phyloP scores from a whole-genome alignment of 306 rosid species.

The Clitoria ternatea region DNA sequence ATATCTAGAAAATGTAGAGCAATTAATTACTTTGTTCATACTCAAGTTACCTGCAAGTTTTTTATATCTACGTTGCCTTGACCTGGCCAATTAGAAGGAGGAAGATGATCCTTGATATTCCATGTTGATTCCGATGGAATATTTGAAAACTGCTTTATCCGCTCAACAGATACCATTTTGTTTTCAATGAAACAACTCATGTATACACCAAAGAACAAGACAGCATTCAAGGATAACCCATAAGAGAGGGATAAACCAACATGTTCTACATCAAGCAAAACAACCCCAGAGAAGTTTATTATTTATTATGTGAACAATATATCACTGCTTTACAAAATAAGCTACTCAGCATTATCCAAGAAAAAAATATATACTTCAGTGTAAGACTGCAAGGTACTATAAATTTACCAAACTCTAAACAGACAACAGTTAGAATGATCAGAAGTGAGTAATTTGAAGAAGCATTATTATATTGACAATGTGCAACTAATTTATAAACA shows the following conservation, averaged over 20 bases:
- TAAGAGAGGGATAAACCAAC: constrained; percentile 86
- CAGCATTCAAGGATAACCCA: constrained; percentile 58
- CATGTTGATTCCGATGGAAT: constrained; percentile 73
- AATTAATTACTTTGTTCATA: background rate
- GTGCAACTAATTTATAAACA: background rate
- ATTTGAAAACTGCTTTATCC: constrained; percentile 58
- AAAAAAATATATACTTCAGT: background rate
- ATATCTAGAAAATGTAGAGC: background rate
- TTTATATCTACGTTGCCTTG: constrained; percentile 61
- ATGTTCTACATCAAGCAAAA: constrained; percentile 43
- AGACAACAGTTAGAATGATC: background rate
- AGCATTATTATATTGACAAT: background rate
- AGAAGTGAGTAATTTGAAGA: background rate
- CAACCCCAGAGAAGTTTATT: constrained; percentile 9
- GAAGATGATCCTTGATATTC: constrained; percentile 42
- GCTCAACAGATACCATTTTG: constrained; percentile 78
- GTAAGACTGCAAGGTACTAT: background rate
- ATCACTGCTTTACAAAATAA: background rate
- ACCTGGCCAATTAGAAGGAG: constrained; percentile 71
- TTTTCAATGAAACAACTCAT: constrained; percentile 74
- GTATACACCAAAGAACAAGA: constrained; percentile 48
- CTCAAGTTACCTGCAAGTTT: constrained; percentile 49
- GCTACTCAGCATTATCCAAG: background rate
- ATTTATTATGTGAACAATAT: background rate
- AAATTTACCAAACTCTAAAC: background rate